phyloP scores from a whole-genome alignment of 371 early-diverging fungal genomes.

The Smittium mucronatum region DNA sequence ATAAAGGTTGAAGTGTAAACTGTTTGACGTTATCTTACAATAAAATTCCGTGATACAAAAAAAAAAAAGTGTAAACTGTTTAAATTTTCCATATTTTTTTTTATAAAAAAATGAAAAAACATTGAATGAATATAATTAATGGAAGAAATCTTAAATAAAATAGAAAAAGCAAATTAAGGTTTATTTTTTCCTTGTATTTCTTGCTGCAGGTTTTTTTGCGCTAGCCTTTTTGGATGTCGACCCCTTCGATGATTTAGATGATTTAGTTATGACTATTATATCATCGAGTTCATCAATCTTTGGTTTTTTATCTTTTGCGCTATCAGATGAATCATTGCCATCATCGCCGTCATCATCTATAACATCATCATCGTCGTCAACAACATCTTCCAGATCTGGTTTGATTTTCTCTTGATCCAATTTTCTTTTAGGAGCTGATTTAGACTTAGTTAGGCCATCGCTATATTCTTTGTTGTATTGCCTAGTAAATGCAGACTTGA shows the following conservation, averaged over 20 bases:
- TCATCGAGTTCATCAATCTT: neutral
- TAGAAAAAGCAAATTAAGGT: neutral
- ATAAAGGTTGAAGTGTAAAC: too few species aligned
- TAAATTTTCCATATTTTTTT: too few species aligned
- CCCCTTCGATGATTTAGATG: neutral
- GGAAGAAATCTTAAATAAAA: neutral
- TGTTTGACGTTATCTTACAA: too few species aligned
- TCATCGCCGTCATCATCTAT: constrained; percentile 6
- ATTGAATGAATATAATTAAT: too few species aligned
- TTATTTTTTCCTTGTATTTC: neutral
- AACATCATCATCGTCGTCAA: constrained; percentile 9
- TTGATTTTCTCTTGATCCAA: neutral
- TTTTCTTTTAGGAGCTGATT: neutral
- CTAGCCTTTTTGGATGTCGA: neutral
- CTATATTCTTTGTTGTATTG: constrained; percentile 2
- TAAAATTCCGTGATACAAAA: too few species aligned
- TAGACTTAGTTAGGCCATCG: neutral
- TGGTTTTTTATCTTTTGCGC: neutral
- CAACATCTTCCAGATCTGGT: constrained; percentile 13
- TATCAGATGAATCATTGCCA: constrained; percentile 3
- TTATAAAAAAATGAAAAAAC: too few species aligned
- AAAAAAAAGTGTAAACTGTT: too few species aligned
- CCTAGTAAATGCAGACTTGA: constrained; percentile 69
- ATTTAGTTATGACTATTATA: neutral
- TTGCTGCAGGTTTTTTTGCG: neutral